A percentile compares a stretch with the other conserved stretches of the same genome.
Evolutionary conservation across 2,329 filamentous ascomycete species (phyloP).

Genomic region (Penicillium thymicola): DNA sequence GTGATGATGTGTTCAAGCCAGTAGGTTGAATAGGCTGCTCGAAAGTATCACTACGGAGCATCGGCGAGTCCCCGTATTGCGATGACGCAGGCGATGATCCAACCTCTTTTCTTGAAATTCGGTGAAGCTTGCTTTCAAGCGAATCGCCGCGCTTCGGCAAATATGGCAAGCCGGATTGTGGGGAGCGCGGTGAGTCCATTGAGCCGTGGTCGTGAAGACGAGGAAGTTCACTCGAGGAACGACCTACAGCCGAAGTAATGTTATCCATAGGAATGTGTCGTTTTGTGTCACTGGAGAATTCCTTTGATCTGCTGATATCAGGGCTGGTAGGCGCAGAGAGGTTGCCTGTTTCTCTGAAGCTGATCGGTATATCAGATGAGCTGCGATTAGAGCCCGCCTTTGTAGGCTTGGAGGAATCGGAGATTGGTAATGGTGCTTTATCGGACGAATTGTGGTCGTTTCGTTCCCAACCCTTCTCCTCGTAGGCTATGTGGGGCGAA

Average conservation of each 20-base stretch:
- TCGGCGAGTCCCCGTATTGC: slow-evolving; percentile 39
- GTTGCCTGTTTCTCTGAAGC: slow-evolving; percentile 41
- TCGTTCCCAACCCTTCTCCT: slow-evolving; percentile 71
- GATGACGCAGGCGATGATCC: slow-evolving; percentile 33
- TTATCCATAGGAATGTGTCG: slow-evolving; percentile 24
- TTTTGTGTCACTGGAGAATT: slow-evolving; percentile 6
- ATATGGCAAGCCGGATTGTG: slow-evolving; percentile 33
- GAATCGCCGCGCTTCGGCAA: slow-evolving; percentile 61
- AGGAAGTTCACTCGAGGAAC: slow-evolving; percentile 57
- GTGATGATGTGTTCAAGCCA: slow-evolving; percentile 44
- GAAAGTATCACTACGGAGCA: slow-evolving; percentile 30
- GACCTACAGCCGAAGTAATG: slow-evolving; percentile 39
- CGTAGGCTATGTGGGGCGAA: slow-evolving; percentile 88
- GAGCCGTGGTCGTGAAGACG: slow-evolving; percentile 53
- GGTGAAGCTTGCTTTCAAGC: slow-evolving; percentile 49
- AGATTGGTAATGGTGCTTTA: slow-evolving; percentile 9
- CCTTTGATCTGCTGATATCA: slow-evolving; percentile 25
- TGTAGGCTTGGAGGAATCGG: slow-evolving; percentile 67
- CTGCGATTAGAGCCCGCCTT: slow-evolving; percentile 48
- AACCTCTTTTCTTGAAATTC: slow-evolving; percentile 66
- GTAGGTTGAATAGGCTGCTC: slow-evolving; percentile 33
- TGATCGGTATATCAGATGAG: slow-evolving; percentile 38
- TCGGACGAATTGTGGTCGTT: slow-evolving; percentile 45
- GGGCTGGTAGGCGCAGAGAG: slow-evolving; percentile 36
- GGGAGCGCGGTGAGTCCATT: slow-evolving; percentile 40